Evolutionary conservation across 495 filamentous ascomycete species (phyloP).

Genomic region (Xylaria venustula): DNA sequence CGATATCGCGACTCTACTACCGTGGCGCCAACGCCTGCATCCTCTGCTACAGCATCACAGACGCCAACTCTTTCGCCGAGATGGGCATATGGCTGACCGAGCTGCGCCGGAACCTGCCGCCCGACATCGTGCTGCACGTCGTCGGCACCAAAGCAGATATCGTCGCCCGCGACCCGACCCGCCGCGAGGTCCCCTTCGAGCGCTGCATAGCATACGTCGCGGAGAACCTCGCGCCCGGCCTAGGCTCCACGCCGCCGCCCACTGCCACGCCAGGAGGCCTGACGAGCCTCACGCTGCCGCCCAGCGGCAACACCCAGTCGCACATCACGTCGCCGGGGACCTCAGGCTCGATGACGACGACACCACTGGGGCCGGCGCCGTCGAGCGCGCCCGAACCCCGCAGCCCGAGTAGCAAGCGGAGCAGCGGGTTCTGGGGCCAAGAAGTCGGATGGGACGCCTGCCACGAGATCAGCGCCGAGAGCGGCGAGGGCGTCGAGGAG

Average conservation of each 20-base stretch:
- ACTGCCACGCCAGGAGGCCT: slow-evolving; percentile 47
- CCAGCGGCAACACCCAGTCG: slow-evolving; percentile 18
- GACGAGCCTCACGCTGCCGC: slow-evolving; percentile 16
- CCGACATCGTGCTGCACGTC: slow-evolving; percentile 87
- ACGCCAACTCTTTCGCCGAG: slow-evolving; percentile 80
- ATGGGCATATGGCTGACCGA: slow-evolving; percentile 92
- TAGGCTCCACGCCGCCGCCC: slow-evolving; percentile 62
- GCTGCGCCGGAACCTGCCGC: slow-evolving; percentile 64
- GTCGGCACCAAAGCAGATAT: slow-evolving; percentile 95
- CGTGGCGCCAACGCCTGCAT: slow-evolving; percentile 91
- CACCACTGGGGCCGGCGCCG: slow-evolving; percentile 18
- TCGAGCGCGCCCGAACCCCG: slow-evolving; percentile 46
- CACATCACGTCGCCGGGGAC: slow-evolving; percentile 23
- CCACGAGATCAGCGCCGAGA: slow-evolving; percentile 92
- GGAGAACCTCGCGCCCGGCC: slow-evolving; percentile 74
- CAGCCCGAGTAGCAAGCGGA: slow-evolving; percentile 73
- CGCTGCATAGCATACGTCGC: slow-evolving; percentile 91
- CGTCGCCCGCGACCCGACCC: slow-evolving; percentile 73
- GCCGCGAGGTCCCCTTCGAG: slow-evolving; percentile 86
- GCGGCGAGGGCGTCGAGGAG: slow-evolving; percentile 95
- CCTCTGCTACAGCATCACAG: slow-evolving; percentile 89
- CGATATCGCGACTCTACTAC: slow-evolving; percentile 92
- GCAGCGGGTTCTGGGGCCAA: slow-evolving; percentile 84
- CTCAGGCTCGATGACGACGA: slow-evolving; percentile 19
- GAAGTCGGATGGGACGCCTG: slow-evolving; percentile 95